phyloP scores from a whole-genome alignment of 345 rosid genomes.

The Pugionium cornutum region DNA sequence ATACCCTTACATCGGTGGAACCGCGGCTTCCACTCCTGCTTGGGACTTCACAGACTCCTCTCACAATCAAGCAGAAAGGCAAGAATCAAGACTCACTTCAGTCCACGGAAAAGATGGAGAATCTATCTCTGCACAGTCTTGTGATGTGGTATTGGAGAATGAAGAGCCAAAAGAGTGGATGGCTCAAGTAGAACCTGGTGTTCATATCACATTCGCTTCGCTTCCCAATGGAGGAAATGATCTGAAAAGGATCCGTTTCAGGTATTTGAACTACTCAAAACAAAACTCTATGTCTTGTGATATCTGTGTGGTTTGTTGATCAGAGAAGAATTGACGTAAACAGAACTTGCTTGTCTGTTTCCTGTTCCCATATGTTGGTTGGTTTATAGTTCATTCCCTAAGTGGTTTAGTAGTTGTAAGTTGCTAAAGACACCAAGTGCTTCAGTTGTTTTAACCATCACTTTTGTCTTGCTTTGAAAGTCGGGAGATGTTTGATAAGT shows the following conservation, averaged over 20 bases:
- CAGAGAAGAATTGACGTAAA: slow-evolving; percentile 1
- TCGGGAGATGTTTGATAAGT: slow-evolving; percentile 95
- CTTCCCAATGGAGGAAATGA: slow-evolving; percentile 93
- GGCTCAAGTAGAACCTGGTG: slow-evolving; percentile 52
- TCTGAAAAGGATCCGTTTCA: slow-evolving; percentile 92
- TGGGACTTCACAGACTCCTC: slow-evolving; percentile 75
- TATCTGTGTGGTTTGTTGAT: not conserved
- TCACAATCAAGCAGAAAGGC: slow-evolving; percentile 45
- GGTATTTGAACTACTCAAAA: slow-evolving; percentile 43
- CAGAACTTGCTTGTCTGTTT: slow-evolving; percentile 2
- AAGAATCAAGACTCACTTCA: slow-evolving; percentile 55
- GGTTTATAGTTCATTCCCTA: not conserved
- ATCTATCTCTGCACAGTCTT: slow-evolving; percentile 61
- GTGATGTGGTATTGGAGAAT: slow-evolving; percentile 74
- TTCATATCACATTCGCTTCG: slow-evolving; percentile 83
- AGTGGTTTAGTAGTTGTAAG: not conserved
- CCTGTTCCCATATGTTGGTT: not conserved
- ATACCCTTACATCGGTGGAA: slow-evolving; percentile 68
- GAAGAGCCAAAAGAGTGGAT: slow-evolving; percentile 95
- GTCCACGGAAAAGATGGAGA: slow-evolving; percentile 51
- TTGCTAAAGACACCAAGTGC: not conserved
- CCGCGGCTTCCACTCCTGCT: slow-evolving; percentile 87
- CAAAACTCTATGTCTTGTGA: slow-evolving; percentile 4
- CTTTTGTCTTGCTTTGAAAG: slow-evolving; percentile 45
- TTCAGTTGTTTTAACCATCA: slow-evolving; percentile 10